Percentiles rank a stretch among this genome's conserved stretches.
Evolutionary conservation across 1,139 yeast genomes (phyloP).

Genomic region (Saccharomyces uvarum): DNA sequence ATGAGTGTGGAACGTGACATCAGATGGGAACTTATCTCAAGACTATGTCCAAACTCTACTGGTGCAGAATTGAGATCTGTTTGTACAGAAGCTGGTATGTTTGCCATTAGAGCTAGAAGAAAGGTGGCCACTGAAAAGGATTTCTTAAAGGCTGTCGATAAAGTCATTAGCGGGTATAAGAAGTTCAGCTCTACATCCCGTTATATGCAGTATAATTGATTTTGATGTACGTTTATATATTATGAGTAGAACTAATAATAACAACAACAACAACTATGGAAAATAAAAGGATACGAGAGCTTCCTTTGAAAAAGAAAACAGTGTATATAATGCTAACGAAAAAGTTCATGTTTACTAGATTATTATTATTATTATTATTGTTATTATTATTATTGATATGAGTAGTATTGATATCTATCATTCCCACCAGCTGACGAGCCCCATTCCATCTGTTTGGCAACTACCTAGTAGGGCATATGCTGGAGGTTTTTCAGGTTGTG

Average conservation of each 20-base stretch:
- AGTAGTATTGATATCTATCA: slow-evolving; percentile 16
- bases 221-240: not conserved
- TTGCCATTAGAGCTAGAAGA: slow-evolving; percentile 95
- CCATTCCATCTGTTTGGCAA: slow-evolving; percentile 94
- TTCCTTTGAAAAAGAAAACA: not conserved
- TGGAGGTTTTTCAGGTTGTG: slow-evolving; percentile 41
- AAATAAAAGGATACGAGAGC: not conserved
- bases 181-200: slow-evolving; percentile 94
- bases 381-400: not conserved
- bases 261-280: not conserved
- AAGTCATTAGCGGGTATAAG: slow-evolving; percentile 96
- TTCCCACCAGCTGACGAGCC: slow-evolving; percentile 95
- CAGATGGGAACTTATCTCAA: slow-evolving; percentile 95
- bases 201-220: slow-evolving; percentile 89
- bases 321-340: not conserved
- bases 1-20: slow-evolving; percentile 97
- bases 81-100: slow-evolving; percentile 98
- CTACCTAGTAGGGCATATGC: slow-evolving; percentile 84
- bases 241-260: not conserved
- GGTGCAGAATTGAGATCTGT: slow-evolving; percentile 97
- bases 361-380: not conserved
- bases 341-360: not conserved
- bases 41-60: slow-evolving; percentile 94
- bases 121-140: slow-evolving; percentile 97
- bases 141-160: slow-evolving; percentile 92